Base-by-base conservation (phyloP, 305 asterid genomes). In the Fraxinus greggii region DNA sequence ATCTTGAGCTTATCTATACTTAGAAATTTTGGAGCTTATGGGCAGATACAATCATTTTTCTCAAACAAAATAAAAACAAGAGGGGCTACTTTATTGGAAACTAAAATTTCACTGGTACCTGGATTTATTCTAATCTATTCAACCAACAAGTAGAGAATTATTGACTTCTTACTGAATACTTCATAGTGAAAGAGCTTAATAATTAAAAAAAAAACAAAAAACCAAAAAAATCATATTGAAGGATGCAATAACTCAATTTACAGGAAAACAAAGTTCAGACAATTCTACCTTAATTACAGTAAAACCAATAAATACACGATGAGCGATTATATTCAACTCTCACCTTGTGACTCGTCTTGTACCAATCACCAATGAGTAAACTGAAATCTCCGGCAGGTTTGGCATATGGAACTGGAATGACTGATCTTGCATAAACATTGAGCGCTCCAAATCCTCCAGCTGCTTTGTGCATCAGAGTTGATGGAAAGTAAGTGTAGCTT, bases 321-420 rank as follows among this genome's bases (percentile, higher is more conserved):
- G 54, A 12, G 26, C 10, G 26, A 13, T 17, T 59, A 56, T 26
- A 61, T 61, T 38, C 29, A 76, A 83, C 3, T 36, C 83, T 83
- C 38, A 93, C 98, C 96, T 91, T 90, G 85, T 94, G 95, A 76
- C 90, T 80, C 80, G 90, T 76, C 73, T 85, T 92, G 88, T 79
- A 94, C 99, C 98, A 95, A 84, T 95, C 99, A 75, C 98, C 97
- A 75, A 95, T 84, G 75, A 95, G 96, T 77, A 95, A 86, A 86
- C 83, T 92, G 87, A 91, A 95, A 70, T 95, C 97, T 28, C 92
- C 99, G 51, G 77, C 92, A 42, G 97, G 99, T 84, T 85, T 90
- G 32, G 94, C 84, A 56, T 95, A 95, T 0, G 99, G 99, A 83
- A 94, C 94, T 3, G 99, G 75, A 86, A 95, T 95, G 7, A 92